These are phyloP conservation scores for Lentinula detonsa DNA, from an alignment of 768 basidiomycete species.

Conservation along the genomic window DNA sequence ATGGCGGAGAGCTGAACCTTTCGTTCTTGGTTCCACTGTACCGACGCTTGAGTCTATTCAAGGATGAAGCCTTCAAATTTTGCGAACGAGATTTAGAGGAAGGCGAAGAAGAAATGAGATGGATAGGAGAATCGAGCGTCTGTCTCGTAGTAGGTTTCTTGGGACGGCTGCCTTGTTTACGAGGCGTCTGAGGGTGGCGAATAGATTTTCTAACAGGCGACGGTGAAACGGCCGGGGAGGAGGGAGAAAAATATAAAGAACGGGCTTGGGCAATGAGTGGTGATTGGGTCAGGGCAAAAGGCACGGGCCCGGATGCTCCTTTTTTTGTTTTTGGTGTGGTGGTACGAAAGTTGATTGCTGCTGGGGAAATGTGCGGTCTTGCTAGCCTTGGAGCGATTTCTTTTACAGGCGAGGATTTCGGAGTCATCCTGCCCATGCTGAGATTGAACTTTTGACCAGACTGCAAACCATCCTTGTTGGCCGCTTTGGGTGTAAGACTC, in stretches of 20 bases:
- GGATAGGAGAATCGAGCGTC: not conserved
- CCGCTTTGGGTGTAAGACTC: not conserved
- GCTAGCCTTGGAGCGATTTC: not conserved
- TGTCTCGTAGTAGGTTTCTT: not conserved
- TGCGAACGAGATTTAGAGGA: not conserved
- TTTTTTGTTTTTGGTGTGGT: not conserved
- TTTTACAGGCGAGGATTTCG: not conserved
- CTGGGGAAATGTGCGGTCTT: not conserved
- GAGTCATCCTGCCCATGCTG: not conserved
- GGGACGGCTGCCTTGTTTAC: not conserved
- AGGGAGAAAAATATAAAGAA: conserved; percentile 1
- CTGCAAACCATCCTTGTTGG: not conserved
- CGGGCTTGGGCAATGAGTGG: not conserved
- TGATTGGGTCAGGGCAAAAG: not conserved
- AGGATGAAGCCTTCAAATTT: not conserved
- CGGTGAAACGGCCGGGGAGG: not conserved
- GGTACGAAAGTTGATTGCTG: not conserved
- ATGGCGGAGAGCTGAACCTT: not conserved
- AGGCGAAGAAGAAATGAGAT: not conserved
- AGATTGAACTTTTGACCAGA: not conserved
- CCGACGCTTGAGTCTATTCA: not conserved
- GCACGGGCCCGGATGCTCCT: not conserved
- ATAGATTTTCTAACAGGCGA: not conserved
- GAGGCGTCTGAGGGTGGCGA: not conserved
- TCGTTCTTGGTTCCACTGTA: not conserved